phyloP scores from a whole-genome alignment of 140 eudicot genomes.

The Erigeron philadelphicus region DNA sequence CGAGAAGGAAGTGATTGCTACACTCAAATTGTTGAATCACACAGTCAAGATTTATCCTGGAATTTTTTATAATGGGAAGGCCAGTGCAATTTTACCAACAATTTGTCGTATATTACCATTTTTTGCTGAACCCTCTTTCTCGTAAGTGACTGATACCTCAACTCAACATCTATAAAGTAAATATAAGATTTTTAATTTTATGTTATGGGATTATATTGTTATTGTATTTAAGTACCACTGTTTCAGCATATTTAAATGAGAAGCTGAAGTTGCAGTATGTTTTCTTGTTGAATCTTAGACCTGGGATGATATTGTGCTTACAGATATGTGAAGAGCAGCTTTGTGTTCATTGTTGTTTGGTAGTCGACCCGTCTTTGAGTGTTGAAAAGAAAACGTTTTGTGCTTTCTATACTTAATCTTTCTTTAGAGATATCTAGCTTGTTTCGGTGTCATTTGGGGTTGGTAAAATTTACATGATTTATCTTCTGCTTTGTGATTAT shows the following conservation, averaged over 20 bases:
- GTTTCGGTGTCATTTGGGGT: neutral
- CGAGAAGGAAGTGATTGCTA: slow-evolving; percentile 83
- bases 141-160: slow-evolving; percentile 38
- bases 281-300: neutral
- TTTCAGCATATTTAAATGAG: neutral
- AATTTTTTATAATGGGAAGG: slow-evolving; percentile 76
- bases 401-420: neutral
- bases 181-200: neutral
- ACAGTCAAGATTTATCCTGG: slow-evolving; percentile 78
- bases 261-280: neutral
- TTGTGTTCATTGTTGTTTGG: neutral
- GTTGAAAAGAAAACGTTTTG: neutral
- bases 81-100: slow-evolving; percentile 63
- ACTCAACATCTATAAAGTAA: slow-evolving; percentile 3
- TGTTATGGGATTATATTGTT: slow-evolving; percentile 12
- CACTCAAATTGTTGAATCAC: slow-evolving; percentile 59
- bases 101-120: slow-evolving; percentile 78
- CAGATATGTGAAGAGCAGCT: neutral
- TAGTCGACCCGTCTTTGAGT: neutral
- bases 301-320: neutral
- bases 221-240: neutral
- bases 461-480: neutral
- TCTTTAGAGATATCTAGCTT: neutral
- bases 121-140: slow-evolving; percentile 63
- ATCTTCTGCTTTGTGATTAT: neutral